Base-by-base conservation (phyloP, 2,329 filamentous ascomycete genomes). In the Chaetothyriales sp. region DNA sequence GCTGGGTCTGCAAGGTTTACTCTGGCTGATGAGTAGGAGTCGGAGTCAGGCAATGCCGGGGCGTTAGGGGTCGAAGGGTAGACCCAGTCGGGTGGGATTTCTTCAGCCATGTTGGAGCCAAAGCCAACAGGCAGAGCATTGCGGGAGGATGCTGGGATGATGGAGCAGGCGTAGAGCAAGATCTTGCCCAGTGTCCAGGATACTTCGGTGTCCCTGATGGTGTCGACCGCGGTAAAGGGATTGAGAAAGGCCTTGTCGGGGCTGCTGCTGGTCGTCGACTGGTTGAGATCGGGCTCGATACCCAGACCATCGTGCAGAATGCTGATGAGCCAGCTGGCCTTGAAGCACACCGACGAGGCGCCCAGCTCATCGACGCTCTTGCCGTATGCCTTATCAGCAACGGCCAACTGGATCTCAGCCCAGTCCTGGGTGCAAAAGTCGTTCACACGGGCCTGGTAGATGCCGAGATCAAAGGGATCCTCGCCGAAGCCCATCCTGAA, bases 111-210 rank as follows among this genome's bases (percentile, higher is more conserved):
- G 62, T 98, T 98, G 68, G 81, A 87, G 51, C 92, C 92, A 63
- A 96, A 96, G 0, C 92, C 92, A 8, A 98, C 92, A 0, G 89
- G 86, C 1, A 89, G 70, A 15, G 74, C 72, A 43, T 76, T 69
- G 18, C 74, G 70, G n/a, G 44, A 18, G 1, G 72, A 74, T 0
- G 86, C 77, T 1, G 85, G 82, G 5, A 98, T 75, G 64, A 95
- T 87, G 2, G 87, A 92, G 0, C 90, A 82, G 3, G 92, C 92
- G 60, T 96, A 96, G 3, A 98, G 77, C 5, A 98, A 79, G 77
- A 96, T 95, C 64, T 95, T 95, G 1, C 92, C 92, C 4, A 98
- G 71, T 0, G 92, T 96, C 92, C 92, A 98, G 70, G 86, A 94
- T 18, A 98, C 83, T 70, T 98, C 93, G 5, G 88, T 83, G 18